Evolutionary conservation across 148 eudicot genomes (phyloP).

Genomic region (Amaranthus palmeri): DNA sequence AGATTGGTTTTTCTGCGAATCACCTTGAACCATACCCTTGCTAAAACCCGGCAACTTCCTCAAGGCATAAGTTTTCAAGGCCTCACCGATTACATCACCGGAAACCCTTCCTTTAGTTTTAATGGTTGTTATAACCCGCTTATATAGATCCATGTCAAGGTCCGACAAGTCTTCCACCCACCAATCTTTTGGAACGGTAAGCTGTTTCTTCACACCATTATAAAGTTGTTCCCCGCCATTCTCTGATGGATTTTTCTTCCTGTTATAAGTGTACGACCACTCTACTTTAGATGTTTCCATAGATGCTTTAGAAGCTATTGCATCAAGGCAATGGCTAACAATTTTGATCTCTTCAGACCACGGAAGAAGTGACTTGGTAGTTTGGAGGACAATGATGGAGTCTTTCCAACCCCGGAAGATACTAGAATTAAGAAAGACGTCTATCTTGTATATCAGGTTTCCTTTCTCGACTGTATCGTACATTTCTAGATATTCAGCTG

Average conservation of each 20-base stretch:
- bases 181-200: conserved; percentile 81
- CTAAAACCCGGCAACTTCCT: conserved; percentile 60
- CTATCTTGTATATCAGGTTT: conserved; percentile 75
- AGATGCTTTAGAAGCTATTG: conserved; percentile 73
- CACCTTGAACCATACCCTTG: conserved; percentile 55
- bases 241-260: conserved; percentile 58
- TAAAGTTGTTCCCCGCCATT: conserved; percentile 46
- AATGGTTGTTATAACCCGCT: conserved; percentile 56
- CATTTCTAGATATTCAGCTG: conserved; percentile 90
- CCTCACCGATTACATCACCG: conserved; percentile 62
- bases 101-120: conserved; percentile 53
- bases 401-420: conserved; percentile 90
- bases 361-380: conserved; percentile 62
- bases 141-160: conserved; percentile 66
- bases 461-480: conserved; percentile 70
- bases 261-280: conserved; percentile 91
- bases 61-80: conserved; percentile 56
- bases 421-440: conserved; percentile 79
- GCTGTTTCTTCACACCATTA: conserved; percentile 65
- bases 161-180: conserved; percentile 93
- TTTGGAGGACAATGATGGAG: conserved; percentile 81
- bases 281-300: conserved; percentile 71
- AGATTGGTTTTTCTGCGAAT: conserved; percentile 42
- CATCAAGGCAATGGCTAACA: conserved; percentile 63
- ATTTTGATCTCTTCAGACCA: conserved; percentile 81